Evolutionary conservation across 169 alveolate species (phyloP), one percentile per base, ranked within the genome.

Genomic region (Eimeria acervulina): DNA sequence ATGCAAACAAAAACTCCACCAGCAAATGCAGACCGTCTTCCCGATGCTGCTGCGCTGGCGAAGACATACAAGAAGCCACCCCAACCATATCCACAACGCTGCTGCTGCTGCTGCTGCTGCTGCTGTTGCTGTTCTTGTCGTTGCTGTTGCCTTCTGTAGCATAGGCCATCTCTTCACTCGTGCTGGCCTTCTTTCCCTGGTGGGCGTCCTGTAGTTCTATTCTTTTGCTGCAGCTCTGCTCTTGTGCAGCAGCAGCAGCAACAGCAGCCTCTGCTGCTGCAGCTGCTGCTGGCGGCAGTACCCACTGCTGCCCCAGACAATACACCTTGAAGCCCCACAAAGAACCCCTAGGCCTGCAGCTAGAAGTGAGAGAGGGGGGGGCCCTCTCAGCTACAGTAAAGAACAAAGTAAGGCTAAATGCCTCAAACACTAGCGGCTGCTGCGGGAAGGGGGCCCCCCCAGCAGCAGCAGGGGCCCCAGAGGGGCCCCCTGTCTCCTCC

Each of bases 291-390:
- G 61, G 74, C 33, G 93, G 93, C 42, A 87, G 47, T 5, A 31
- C 61, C 93, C 93, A 87, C 63, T 61, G 93, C 93, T 87, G 93
- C 33, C 93, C 93, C 28, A 87, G 21, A 44, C 93, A 87, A 44
- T 87, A 87, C 2, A 87, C 81, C 61, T 61, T 87, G 26, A 87
- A 87, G 4, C 93, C 93, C 93, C 93, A 87, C 36, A 55, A 26
- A 17, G 93, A 63, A 15, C 93, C 83, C 81, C 40, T 87, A 2
- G 78, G 61, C 42, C 81, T 87, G 81, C 28, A 26, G 28, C 76
- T 44, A 40, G 63, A 23, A 3, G 93, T 10, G n/a, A 38, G 36
- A 38, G 78, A 55, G n/a, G 44, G 13, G 15, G 42, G 78, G 40
- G 81, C 33, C 31, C n/a, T 87, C 31, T 59, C 93, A 19, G 81